Conservation (phyloP, 106 monocot genomes). For the Apostasia ramifera region DNA sequence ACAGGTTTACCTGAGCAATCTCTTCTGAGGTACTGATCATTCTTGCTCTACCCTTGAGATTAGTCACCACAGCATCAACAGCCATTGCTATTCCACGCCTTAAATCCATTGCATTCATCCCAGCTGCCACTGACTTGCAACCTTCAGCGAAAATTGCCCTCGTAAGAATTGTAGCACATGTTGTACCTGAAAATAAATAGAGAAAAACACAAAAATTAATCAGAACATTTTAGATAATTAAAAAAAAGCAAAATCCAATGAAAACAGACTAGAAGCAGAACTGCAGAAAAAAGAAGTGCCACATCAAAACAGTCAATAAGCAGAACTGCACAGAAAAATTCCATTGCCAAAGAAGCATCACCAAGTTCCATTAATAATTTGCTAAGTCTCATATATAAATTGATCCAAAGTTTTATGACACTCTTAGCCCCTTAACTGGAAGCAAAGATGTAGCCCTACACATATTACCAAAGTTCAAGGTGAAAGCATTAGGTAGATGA, state of each 20-base stretch:
- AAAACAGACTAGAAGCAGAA: background rate
- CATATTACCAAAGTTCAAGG: too few relatives aligned
- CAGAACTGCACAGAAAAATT: too few relatives aligned
- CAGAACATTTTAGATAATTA: background rate
- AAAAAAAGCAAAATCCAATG: background rate
- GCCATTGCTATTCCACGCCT: conserved; percentile 83
- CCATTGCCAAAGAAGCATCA: too few relatives aligned
- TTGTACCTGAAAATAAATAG: conserved; percentile 40
- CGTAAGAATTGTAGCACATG: conserved; percentile 73
- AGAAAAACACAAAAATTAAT: background rate
- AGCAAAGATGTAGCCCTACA: too few relatives aligned
- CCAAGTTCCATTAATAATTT: too few relatives aligned
- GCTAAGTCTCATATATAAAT: too few relatives aligned
- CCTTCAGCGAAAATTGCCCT: conserved; percentile 71
- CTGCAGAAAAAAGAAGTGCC: too few relatives aligned
- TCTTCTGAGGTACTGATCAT: conserved; percentile 93
- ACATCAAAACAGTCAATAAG: too few relatives aligned
- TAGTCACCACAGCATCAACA: conserved; percentile 75
- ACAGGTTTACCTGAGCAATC: conserved; percentile 55
- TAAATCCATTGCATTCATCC: conserved; percentile 88
- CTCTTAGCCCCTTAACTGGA: too few relatives aligned
- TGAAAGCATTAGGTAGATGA: too few relatives aligned
- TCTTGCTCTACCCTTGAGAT: conserved; percentile 62
- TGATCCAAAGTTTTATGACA: too few relatives aligned
- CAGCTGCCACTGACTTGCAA: conserved; percentile 87